Evolutionary conservation across 1,284 basidiomycete genomes (phyloP), one percentile per base, ranked within the genome.

Genomic region (Agaricales sp.): DNA sequence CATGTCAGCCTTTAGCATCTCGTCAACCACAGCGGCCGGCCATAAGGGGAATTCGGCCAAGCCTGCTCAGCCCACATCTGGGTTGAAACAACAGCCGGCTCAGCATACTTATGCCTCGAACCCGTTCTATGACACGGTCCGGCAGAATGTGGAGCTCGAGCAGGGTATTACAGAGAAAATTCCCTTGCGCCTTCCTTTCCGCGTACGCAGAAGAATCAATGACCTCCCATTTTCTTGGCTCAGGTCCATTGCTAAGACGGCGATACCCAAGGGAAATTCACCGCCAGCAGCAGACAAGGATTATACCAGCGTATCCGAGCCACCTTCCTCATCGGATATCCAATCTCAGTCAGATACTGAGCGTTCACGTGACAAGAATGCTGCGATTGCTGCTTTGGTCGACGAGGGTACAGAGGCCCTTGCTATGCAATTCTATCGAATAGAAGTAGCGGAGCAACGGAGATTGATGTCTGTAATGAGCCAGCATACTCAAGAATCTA

Each of bases 101-200:
- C 50, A 48, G 3, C 13, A 21, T 25, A 61, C 62, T 41, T 57
- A 64, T 3, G 77, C 82, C 2, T 80, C 73, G 47, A 93, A 92
- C 61, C 91, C 91, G 2, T 94, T 94, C 67, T 94, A 93, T 57
- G 93, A 99, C 67, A 87, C 91, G 58, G 91, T 99, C 58, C 86
- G 95, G 24, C 95, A 99, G 65, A 96, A 98, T 60, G 67, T 86
- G 14, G 95, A 99, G 68, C 77, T 96, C 26, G 80, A 82, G 11
- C 84, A 16, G 48, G 91, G 90, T 6, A 84, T 89, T 56, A 84
- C 82, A 0, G 82, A 92, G 60, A 81, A 87, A 47, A 90, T 92
- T 46, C 78, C 90, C 3, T 75, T 96, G 47, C 74, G 75, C 25
- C 72, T 96, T 2, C 78, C 89, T 0, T 63, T 70, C 26, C 69